Evolutionary conservation across 371 early-diverging fungal genomes (phyloP).

Genomic region (Haplosporangium sp.): DNA sequence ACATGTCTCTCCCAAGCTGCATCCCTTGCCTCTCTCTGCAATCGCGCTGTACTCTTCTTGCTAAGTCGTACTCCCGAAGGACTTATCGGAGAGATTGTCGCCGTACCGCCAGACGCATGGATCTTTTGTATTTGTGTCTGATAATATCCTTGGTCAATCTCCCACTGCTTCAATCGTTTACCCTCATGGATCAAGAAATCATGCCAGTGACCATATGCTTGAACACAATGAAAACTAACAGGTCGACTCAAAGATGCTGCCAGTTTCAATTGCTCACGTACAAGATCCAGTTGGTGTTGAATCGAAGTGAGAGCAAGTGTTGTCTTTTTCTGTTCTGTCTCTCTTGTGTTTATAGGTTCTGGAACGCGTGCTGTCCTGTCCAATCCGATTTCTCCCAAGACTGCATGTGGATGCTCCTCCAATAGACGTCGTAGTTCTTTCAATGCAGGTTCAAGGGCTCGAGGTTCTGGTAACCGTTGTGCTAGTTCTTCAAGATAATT

Average conservation of each 20-base stretch:
- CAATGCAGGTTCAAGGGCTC: slow-evolving; percentile 37
- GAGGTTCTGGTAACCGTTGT: slow-evolving; percentile 18
- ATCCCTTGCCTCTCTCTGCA: slow-evolving; percentile 53
- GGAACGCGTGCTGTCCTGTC: slow-evolving; percentile 76
- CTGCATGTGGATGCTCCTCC: slow-evolving; percentile 61
- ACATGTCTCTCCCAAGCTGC: slow-evolving; percentile 47
- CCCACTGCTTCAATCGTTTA: slow-evolving; percentile 29
- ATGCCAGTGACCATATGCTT: slow-evolving; percentile 77
- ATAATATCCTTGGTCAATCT: slow-evolving; percentile 33
- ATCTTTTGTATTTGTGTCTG: slow-evolving; percentile 34
- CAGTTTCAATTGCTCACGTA: slow-evolving; percentile 77
- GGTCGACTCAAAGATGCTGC: slow-evolving; percentile 77
- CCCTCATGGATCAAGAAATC: slow-evolving; percentile 62
- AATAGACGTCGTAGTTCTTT: slow-evolving; percentile 49
- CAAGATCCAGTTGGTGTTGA: slow-evolving; percentile 74
- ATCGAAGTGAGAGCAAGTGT: slow-evolving; percentile 57
- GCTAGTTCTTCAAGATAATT: slow-evolving; percentile 15
- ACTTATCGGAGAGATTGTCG: slow-evolving; percentile 17
- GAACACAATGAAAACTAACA: slow-evolving; percentile 88
- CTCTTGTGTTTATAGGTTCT: slow-evolving; percentile 50
- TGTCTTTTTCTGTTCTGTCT: slow-evolving; percentile 17
- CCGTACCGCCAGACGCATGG: slow-evolving; percentile 27
- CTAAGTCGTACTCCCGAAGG: slow-evolving; percentile 28
- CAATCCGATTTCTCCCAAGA: slow-evolving; percentile 90
- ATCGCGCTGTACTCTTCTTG: slow-evolving; percentile 27